Percentiles rank a stretch among this genome's conserved stretches.
Conservation (phyloP, 306 rosid species). For the Vachellia pachyceras region DNA sequence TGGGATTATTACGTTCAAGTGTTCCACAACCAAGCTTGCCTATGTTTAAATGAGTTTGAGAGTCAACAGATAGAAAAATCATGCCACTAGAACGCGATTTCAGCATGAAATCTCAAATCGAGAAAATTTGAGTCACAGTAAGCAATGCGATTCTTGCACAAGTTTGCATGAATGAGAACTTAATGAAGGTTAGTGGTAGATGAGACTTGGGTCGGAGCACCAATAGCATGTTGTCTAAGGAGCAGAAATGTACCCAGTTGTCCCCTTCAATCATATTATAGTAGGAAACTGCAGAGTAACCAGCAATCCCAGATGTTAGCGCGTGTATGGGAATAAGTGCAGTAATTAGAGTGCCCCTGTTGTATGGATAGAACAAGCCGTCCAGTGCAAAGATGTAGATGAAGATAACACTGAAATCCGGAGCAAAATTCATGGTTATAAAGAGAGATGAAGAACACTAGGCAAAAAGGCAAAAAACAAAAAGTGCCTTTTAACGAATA, state of each 20-base stretch:
- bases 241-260: conserved; percentile 46
- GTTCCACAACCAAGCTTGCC: background rate
- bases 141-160: background rate
- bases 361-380: no score
- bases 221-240: conserved; percentile 14
- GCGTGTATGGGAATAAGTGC: conserved; percentile 46
- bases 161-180: background rate
- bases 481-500: conserved; percentile 8
- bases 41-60: background rate
- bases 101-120: no score
- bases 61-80: background rate
- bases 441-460: conserved; percentile 28
- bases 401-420: conserved; percentile 51
- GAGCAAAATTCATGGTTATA: conserved; percentile 27
- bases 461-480: background rate
- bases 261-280: conserved; percentile 60
- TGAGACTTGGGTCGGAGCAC: conserved; percentile 7
- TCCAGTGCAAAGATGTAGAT: conserved; percentile 56
- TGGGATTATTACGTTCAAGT: no score
- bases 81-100: no score
- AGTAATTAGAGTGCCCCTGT: conserved; percentile 48
- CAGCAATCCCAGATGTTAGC: conserved; percentile 54
- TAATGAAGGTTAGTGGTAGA: conserved; percentile 16
- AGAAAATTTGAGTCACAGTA: no score
- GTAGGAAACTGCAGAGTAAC: conserved; percentile 59